These are phyloP conservation scores for Barnettozyma californica DNA, from an alignment of 805 yeast genomes.

Conservation along the genomic window DNA sequence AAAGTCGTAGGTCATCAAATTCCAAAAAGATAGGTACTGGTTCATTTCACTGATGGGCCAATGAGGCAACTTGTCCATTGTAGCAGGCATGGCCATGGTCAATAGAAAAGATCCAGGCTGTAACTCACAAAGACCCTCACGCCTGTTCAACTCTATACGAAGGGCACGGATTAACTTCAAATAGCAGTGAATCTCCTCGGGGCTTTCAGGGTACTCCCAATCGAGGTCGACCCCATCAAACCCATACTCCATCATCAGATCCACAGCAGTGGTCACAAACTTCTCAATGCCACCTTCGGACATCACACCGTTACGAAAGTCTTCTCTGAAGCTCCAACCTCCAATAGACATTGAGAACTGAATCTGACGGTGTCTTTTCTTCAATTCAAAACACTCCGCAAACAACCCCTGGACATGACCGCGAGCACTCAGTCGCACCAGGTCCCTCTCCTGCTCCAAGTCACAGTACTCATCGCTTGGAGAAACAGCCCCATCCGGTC, in stretches of 20 bases:
- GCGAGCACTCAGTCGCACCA: background rate
- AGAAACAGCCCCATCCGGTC: slow-evolving; percentile 47
- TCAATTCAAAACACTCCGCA: slow-evolving; percentile 44
- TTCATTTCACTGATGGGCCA: slow-evolving; percentile 54
- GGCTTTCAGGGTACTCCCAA: slow-evolving; percentile 79
- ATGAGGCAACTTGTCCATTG: slow-evolving; percentile 36
- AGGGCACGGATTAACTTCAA: slow-evolving; percentile 27
- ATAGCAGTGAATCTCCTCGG: slow-evolving; percentile 33
- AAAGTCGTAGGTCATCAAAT: slow-evolving; percentile 89
- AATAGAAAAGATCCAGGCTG: slow-evolving; percentile 36
- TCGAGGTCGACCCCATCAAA: slow-evolving; percentile 93
- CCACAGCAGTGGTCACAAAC: slow-evolving; percentile 48
- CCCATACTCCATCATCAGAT: slow-evolving; percentile 45
- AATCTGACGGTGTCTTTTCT: slow-evolving; percentile 36
- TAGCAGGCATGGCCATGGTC: slow-evolving; percentile 76
- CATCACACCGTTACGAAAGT: slow-evolving; percentile 29
- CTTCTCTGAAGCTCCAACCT: slow-evolving; percentile 58
- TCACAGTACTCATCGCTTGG: slow-evolving; percentile 69
- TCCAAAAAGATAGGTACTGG: slow-evolving; percentile 59
- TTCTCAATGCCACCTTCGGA: slow-evolving; percentile 36
- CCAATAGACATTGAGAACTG: slow-evolving; percentile 75
- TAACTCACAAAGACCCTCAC: slow-evolving; percentile 14
- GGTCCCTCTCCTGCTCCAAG: slow-evolving; percentile 29
- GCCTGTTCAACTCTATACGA: background rate
- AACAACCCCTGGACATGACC: slow-evolving; percentile 36